Evolutionary conservation across 306 rosid species (phyloP).

Genomic region (Oemleria cerasiformis): DNA sequence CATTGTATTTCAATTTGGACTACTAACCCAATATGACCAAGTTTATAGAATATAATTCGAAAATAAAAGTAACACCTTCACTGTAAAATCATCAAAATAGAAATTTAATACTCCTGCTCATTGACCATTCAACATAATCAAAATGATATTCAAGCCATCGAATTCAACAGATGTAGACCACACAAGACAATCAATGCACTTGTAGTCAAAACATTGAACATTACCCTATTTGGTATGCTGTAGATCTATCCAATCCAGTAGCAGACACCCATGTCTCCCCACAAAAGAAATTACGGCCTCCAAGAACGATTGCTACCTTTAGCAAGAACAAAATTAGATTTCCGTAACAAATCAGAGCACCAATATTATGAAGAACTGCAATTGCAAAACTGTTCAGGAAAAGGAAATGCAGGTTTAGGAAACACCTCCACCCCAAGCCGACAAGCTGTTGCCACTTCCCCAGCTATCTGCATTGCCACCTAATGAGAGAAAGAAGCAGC

Average conservation of each 20-base stretch:
- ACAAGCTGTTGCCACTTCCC: conserved; percentile 45
- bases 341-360: neutral
- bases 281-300: conserved; percentile 42
- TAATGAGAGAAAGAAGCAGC: conserved; percentile 40
- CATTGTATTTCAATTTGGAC: neutral
- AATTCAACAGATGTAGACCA: neutral
- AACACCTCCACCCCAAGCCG: conserved; percentile 40
- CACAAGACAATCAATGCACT: neutral
- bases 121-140: neutral
- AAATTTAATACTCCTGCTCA: neutral
- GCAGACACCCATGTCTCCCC: conserved; percentile 39
- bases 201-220: neutral
- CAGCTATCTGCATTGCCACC: conserved; percentile 50
- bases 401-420: neutral
- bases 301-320: conserved; percentile 42
- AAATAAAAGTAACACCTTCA: neutral
- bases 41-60: neutral
- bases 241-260: conserved; percentile 43
- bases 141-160: neutral
- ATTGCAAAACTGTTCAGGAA: neutral
- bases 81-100: neutral
- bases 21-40: neutral
- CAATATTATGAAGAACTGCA: neutral
- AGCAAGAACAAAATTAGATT: neutral
- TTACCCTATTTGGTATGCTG: conserved; percentile 43